Conservation (phyloP, 768 basidiomycete species). For the Termitomyces bulborhizus region DNA sequence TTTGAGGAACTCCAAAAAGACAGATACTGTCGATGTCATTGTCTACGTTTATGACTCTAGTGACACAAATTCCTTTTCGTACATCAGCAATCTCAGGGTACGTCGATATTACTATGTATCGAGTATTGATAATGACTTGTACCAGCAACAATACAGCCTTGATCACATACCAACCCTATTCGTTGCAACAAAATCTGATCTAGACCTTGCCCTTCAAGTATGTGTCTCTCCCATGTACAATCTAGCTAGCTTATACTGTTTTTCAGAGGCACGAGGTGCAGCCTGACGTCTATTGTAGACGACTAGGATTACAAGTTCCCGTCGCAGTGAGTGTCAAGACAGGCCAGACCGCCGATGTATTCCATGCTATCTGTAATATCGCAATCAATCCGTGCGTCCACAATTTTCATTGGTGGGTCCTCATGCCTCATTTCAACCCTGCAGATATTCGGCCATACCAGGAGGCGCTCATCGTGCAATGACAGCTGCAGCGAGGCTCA, state of each 20-base stretch:
- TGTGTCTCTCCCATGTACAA: slow-evolving; percentile 12
- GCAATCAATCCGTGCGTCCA: slow-evolving; percentile 80
- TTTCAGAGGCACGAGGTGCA: slow-evolving; percentile 92
- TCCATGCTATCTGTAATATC: slow-evolving; percentile 77
- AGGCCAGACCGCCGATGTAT: slow-evolving; percentile 80
- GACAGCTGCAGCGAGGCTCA: slow-evolving; percentile 60
- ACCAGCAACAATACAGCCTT: slow-evolving; percentile 92
- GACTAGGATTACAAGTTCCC: slow-evolving; percentile 86
- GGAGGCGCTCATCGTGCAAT: slow-evolving; percentile 79
- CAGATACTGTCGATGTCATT: slow-evolving; percentile 89
- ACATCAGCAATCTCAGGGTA: slow-evolving; percentile 94
- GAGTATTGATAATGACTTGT: slow-evolving; percentile 12
- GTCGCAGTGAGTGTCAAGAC: slow-evolving; percentile 90
- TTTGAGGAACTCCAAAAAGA: slow-evolving; percentile 83
- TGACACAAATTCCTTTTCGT: slow-evolving; percentile 98
- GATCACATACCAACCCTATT: slow-evolving; percentile 95
- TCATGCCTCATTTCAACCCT: not conserved
- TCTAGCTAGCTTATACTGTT: slow-evolving; percentile 7
- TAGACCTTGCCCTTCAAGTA: slow-evolving; percentile 93
- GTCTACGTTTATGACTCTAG: slow-evolving; percentile 96
- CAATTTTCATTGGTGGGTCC: not conserved
- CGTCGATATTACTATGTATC: slow-evolving; percentile 6
- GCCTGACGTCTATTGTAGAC: slow-evolving; percentile 93
- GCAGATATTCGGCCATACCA: slow-evolving; percentile 62
- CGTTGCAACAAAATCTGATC: slow-evolving; percentile 98